phyloP scores from a whole-genome alignment of 192 early-diverging fungal species.

The Piromyces sp. region DNA sequence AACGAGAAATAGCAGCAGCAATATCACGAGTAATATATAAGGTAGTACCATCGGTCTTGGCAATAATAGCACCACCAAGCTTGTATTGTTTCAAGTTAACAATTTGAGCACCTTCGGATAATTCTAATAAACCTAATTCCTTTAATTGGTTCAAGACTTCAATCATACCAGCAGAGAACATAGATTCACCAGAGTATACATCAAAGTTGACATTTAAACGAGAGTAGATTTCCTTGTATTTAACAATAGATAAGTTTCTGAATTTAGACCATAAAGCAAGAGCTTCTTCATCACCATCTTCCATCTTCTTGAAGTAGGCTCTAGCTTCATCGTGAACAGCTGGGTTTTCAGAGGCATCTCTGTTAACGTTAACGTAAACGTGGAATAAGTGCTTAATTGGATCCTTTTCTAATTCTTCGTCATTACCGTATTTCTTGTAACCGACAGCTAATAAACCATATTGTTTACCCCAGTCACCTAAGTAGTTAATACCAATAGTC shows the following conservation, averaged over 20 bases:
- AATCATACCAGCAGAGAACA: constrained; percentile 57
- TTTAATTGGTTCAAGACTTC: constrained; percentile 42
- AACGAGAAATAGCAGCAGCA: constrained; percentile 82
- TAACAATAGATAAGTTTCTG: constrained; percentile 72
- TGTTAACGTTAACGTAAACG: constrained; percentile 79
- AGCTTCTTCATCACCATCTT: constrained; percentile 69
- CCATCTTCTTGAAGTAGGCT: constrained; percentile 84
- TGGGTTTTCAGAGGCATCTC: constrained; percentile 42
- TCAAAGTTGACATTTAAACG: constrained; percentile 86
- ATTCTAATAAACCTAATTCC: constrained; percentile 49
- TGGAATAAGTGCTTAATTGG: constrained; percentile 85
- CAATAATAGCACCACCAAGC: constrained; percentile 64
- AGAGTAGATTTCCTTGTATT: constrained; percentile 79
- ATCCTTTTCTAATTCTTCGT: constrained; percentile 56
- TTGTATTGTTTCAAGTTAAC: constrained; percentile 70
- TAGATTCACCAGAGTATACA: constrained; percentile 88
- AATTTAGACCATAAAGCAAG: constrained; percentile 73
- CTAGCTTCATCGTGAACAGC: constrained; percentile 67
- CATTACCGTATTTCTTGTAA: constrained; percentile 60
- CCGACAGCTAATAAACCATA: constrained; percentile 90
- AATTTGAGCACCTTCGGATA: constrained; percentile 69
- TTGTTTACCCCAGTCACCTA: constrained; percentile 99
- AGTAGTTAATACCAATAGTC: constrained; percentile 87
- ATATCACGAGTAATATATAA: constrained; percentile 93
- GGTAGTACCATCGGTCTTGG: constrained; percentile 79